phyloP scores from a whole-genome alignment of 371 early-diverging fungal species.

The Nosema muscidifuracis region DNA sequence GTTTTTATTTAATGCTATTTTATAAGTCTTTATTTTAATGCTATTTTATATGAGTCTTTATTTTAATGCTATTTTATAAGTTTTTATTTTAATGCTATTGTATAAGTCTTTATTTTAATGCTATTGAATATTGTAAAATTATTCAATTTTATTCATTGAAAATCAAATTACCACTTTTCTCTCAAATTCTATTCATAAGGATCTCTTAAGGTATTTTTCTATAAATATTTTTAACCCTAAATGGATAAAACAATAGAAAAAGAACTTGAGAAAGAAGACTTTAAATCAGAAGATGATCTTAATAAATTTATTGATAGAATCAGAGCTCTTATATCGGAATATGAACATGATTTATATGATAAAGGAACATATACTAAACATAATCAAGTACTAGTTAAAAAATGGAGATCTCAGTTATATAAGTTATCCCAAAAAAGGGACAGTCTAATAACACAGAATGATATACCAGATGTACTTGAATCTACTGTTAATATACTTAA shows the following conservation, averaged over 20 bases:
- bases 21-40: too few relatives aligned
- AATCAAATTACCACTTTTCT: too few relatives aligned
- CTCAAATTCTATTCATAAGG: too few relatives aligned
- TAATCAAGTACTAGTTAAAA: constrained; percentile 5
- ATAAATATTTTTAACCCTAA: too few relatives aligned
- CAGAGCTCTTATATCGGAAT: constrained; percentile 20
- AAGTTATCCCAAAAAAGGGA: background rate
- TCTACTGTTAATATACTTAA: constrained; percentile 41
- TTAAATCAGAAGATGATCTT: constrained; percentile 24
- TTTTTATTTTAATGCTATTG: too few relatives aligned
- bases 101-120: too few relatives aligned
- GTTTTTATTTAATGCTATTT: too few relatives aligned
- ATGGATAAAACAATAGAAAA: constrained; percentile 20
- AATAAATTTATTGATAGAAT: background rate
- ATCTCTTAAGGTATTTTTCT: too few relatives aligned
- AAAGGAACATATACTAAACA: constrained; percentile 13
- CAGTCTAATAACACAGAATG: background rate
- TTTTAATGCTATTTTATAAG: too few relatives aligned
- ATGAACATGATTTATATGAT: constrained; percentile 43
- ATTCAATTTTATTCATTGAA: too few relatives aligned
- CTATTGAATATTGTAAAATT: too few relatives aligned
- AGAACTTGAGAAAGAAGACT: constrained; percentile 21
- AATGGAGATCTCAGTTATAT: constrained; percentile 20
- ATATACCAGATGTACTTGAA: constrained; percentile 43
- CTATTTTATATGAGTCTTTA: too few relatives aligned